Evolutionary conservation across 495 filamentous ascomycete species (phyloP), one percentile per base, ranked within the genome.

Genomic region (Aspergillus campestris): DNA sequence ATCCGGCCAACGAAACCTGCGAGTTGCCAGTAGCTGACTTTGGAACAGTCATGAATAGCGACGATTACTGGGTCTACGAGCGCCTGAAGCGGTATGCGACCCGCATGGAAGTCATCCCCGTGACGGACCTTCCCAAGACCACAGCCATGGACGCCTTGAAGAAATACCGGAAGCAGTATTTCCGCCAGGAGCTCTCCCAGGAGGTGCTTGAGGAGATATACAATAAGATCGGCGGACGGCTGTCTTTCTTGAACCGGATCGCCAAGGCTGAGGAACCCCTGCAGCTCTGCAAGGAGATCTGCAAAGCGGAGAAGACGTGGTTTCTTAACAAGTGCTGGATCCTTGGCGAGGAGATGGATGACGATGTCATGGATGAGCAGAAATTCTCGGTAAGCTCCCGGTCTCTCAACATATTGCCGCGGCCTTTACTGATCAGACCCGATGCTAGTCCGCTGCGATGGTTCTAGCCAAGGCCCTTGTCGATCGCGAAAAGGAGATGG

Each of bases 291-390:
- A 67, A 86, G 27, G 63, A 80, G 11, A 96, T 98, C 50, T 84
- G 82, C 49, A 65, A 81, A 31, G 79, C 74, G 15, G 92, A 98
- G 62, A 92, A 88, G 64, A 87, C 81, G 1, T 98, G 92, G 92
- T 86, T 97, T 57, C 61, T 96, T 36, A 96, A 94, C 65, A 82
- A 94, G 51, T 95, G 89, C 64, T 89, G 90, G 79, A 94, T 97
- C 48, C 78, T 98, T 8, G 92, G 92, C 11, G 69, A 61, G 34
- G 86, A 87, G 50, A 96, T 96, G 90, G 92, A 98, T 53, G 92
- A 98, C 67, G 92, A 98, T 65, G 92, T 96, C 33, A 97, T 98
- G 92, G 89, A 97, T 57, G 84, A 96, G 65, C 92, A 97, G 53
- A 98, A 98, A 60, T 92, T 84, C 67, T 84, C 91, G 29, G 83